These are phyloP conservation scores for Auricularia cornea DNA, from an alignment of 768 basidiomycete genomes.

Conservation along the genomic window DNA sequence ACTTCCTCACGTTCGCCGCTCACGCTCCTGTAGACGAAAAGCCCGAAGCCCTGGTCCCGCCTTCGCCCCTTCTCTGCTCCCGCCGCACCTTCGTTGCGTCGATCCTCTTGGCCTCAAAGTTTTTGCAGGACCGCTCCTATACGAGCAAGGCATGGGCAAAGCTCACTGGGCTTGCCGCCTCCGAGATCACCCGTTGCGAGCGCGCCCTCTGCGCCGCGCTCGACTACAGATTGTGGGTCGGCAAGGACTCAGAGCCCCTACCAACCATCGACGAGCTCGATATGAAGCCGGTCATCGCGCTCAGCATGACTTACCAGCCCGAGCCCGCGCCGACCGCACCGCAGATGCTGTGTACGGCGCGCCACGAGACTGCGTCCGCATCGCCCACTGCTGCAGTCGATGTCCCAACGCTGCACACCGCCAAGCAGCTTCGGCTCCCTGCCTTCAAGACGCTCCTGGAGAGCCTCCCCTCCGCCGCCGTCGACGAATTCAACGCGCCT, in stretches of 20 bases:
- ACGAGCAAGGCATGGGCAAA: constrained; percentile 94
- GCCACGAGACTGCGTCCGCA: background rate
- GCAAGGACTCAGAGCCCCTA: constrained; percentile 41
- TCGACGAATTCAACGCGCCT: too few relatives aligned
- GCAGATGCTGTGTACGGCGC: background rate
- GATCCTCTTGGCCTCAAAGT: constrained; percentile 84
- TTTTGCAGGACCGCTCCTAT: constrained; percentile 88
- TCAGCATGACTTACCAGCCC: background rate
- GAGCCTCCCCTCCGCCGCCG: too few relatives aligned
- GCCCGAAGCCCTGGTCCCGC: constrained; percentile 34
- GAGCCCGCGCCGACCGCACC: background rate
- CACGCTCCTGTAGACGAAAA: background rate
- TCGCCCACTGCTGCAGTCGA: background rate
- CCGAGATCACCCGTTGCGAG: constrained; percentile 85
- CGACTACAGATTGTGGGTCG: constrained; percentile 90
- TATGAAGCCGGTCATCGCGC: background rate
- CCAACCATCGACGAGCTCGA: background rate
- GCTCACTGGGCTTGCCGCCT: constrained; percentile 75
- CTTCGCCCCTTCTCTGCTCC: constrained; percentile 79
- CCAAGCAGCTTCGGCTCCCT: too few relatives aligned
- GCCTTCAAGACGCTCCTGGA: too few relatives aligned
- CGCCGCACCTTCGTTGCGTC: constrained; percentile 83
- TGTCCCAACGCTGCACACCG: too few relatives aligned
- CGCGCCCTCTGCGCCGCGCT: constrained; percentile 79
- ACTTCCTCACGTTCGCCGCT: background rate